Conservation (phyloP, 2,329 filamentous ascomycete genomes). For the Venturia oleaginea region DNA sequence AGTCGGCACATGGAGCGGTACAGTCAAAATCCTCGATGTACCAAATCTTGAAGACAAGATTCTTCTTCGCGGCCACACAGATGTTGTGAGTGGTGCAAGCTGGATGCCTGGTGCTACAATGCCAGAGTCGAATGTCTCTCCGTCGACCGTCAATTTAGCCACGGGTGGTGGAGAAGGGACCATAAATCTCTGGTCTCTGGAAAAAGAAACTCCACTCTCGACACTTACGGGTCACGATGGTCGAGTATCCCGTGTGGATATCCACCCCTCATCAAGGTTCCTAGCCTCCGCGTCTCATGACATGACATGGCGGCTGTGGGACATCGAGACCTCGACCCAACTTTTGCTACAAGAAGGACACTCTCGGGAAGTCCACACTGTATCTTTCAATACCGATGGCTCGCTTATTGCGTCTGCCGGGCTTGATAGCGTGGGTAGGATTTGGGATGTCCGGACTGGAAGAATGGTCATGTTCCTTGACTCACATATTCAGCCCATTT, state of each 20-base stretch:
- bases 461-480: conserved; percentile 94
- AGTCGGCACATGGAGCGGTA: conserved; percentile 87
- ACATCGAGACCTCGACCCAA: conserved; percentile 76
- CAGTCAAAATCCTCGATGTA: conserved; percentile 76
- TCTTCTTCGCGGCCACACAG: conserved; percentile 73
- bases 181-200: conserved; percentile 83
- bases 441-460: conserved; percentile 91
- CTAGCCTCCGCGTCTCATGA: conserved; percentile 91
- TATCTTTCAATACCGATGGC: conserved; percentile 85
- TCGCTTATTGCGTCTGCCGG: conserved; percentile 87
- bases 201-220: conserved; percentile 73
- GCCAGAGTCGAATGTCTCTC: conserved; percentile 59
- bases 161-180: conserved; percentile 84
- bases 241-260: conserved; percentile 84
- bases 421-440: conserved; percentile 83
- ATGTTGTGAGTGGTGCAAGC: conserved; percentile 79
- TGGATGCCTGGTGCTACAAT: conserved; percentile 83
- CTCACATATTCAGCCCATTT: conserved; percentile 86
- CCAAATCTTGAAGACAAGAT: conserved; percentile 71
- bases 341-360: conserved; percentile 88
- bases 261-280: conserved; percentile 85
- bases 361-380: conserved; percentile 81
- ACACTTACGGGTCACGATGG: conserved; percentile 77
- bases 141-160: conserved; percentile 70
- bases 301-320: conserved; percentile 95